These are phyloP conservation scores for Aurantiochytrium sp. DNA, from an alignment of 108 stramenopile genomes.

Conservation along the genomic window DNA sequence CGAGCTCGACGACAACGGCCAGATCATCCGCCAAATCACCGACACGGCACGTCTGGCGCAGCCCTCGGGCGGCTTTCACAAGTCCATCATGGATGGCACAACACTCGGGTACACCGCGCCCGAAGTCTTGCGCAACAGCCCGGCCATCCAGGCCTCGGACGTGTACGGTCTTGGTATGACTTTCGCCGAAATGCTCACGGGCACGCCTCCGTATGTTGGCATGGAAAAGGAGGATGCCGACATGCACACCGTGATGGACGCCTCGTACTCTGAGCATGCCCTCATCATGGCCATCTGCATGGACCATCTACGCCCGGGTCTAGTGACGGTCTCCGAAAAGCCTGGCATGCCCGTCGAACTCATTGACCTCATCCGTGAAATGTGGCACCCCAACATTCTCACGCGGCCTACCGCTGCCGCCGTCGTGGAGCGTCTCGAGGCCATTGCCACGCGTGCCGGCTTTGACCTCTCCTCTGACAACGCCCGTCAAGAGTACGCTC, in stretches of 20 bases:
- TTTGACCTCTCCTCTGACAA: background rate
- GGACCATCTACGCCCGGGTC: background rate
- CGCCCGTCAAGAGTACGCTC: background rate
- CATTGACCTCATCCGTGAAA: background rate
- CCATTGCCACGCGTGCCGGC: background rate
- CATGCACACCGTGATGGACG: slow-evolving; percentile 18
- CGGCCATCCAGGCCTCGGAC: background rate
- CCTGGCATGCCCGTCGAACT: slow-evolving; percentile 1
- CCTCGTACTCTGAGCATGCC: background rate
- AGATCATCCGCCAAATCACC: background rate
- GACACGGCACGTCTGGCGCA: background rate
- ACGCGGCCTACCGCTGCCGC: background rate
- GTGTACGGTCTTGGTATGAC: background rate
- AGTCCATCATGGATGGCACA: background rate
- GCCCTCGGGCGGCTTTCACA: slow-evolving; percentile 7
- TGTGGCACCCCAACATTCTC: background rate
- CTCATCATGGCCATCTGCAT: background rate
- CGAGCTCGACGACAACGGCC: background rate
- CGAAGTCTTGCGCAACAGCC: slow-evolving; percentile 7
- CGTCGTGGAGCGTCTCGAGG: background rate
- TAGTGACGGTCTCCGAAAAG: background rate
- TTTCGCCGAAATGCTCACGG: background rate
- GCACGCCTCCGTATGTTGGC: background rate
- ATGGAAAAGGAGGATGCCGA: slow-evolving; percentile 20
- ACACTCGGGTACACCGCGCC: slow-evolving; percentile 3